Base-by-base conservation (phyloP, 331 rosid genomes). In the Acacia pycnantha region DNA sequence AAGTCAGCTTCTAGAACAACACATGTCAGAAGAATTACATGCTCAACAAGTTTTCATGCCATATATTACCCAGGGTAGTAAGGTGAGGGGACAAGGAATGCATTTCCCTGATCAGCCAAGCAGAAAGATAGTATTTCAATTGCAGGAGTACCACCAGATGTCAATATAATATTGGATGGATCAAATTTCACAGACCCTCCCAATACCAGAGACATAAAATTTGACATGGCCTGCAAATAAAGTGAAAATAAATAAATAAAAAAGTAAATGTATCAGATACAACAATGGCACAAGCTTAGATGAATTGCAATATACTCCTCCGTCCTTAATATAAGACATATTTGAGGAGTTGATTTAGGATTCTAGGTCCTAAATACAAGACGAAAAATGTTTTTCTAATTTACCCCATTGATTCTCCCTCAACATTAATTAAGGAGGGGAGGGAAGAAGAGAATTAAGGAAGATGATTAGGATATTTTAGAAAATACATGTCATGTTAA, bases 11-110 rank as follows among this genome's bases (percentile, higher is more conserved):
- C 79, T 14, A 51, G 27, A 79, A 69, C 74, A 64, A n/a, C 43
- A 53, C 40, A 22, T 16, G 50, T 70, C 58, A 76, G 40, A 47
- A 31, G 29, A 61, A 58, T 4, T 2, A 12, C 5, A 16, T 65
- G 54, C 61, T 71, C 14, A 44, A 69, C 56, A 31, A 33, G 13
- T 29, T 16, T 33, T 15, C 70, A 18, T 21, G 26, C 16, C 2
- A 31, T 35, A 2, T 59, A 67, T 83, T 84, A 95, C 98, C 99
- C 99, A 0, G 99, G 94, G 90, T 93, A 93, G 83, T 92, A 93
- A 22, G 99, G 99, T 8, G 99, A 86, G 71, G 99, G 98, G 74
- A 95, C 91, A 70, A 95, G 99, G 88, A 95, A 85, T 47, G 97
- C 99, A 86, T 86, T 90, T 79, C 99, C 98, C 16, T 77, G 93